These are phyloP conservation scores for Peniophora sp. DNA, from an alignment of 1,284 basidiomycete genomes.

Conservation along the genomic window DNA sequence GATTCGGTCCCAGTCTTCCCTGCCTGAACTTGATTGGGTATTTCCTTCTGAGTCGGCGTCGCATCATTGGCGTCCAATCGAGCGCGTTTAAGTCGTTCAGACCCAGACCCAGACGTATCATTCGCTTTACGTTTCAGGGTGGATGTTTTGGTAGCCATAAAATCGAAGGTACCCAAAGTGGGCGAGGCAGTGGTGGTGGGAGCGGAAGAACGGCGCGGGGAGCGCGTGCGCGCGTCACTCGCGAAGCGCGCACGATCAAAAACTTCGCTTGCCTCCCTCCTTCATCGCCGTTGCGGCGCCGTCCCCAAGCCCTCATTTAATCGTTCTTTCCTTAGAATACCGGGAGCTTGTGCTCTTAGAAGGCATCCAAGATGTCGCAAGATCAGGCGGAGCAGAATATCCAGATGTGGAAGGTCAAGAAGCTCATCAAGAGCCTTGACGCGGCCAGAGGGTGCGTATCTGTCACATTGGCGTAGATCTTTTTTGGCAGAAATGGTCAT, in stretches of 20 bases:
- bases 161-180: neutral
- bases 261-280: neutral
- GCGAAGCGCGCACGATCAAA: neutral
- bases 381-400: constrained; percentile 82
- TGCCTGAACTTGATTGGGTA: too few species aligned
- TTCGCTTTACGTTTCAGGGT: neutral
- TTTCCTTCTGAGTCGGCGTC: too few species aligned
- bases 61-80: too few species aligned
- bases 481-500: neutral
- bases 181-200: neutral
- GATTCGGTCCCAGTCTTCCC: too few species aligned
- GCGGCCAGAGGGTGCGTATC: constrained; percentile 74
- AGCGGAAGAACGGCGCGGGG: neutral
- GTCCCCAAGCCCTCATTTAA: constrained; percentile 2
- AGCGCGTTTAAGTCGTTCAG: too few species aligned
- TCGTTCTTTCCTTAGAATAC: constrained; percentile 6
- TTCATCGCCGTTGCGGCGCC: constrained; percentile 1
- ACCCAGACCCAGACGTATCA: neutral
- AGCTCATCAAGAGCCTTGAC: constrained; percentile 94
- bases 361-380: constrained; percentile 55
- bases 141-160: too few species aligned
- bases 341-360: neutral
- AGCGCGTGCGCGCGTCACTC: neutral
- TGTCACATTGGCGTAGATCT: constrained; percentile 1
- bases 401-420: constrained; percentile 97